phyloP scores from a whole-genome alignment of 257 asterid genomes.

The Phtheirospermum japonicum region DNA sequence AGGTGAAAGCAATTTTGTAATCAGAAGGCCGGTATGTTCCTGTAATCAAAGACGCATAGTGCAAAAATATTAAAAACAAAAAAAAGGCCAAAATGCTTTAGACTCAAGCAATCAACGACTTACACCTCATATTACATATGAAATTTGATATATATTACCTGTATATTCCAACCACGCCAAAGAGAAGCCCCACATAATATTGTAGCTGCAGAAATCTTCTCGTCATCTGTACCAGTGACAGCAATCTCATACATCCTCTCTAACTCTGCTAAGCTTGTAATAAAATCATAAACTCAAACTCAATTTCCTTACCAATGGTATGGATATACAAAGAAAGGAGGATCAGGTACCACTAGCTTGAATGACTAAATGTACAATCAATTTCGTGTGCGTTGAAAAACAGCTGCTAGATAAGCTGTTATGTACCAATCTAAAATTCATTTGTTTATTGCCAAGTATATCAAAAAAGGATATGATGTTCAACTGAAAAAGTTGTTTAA shows the following conservation, averaged over 20 bases:
- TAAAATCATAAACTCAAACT: slow-evolving; percentile 58
- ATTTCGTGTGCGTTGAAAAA: background rate
- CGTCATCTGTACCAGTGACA: slow-evolving; percentile 81
- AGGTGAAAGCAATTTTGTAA: slow-evolving; percentile 83
- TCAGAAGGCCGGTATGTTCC: slow-evolving; percentile 78
- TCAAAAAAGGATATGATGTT: slow-evolving; percentile 9
- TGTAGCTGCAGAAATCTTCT: slow-evolving; percentile 92
- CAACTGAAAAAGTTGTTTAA: background rate
- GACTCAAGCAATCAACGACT: slow-evolving; percentile 2
- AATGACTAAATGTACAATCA: slow-evolving; percentile 20
- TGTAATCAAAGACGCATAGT: slow-evolving; percentile 40
- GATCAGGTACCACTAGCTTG: slow-evolving; percentile 22
- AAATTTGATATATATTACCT: slow-evolving; percentile 48
- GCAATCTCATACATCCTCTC: slow-evolving; percentile 94
- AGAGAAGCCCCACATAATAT: slow-evolving; percentile 93
- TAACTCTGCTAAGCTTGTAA: slow-evolving; percentile 94
- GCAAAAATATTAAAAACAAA: slow-evolving; percentile 6
- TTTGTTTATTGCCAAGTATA: slow-evolving; percentile 10
- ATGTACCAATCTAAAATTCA: slow-evolving; percentile 6
- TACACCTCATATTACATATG: slow-evolving; percentile 14
- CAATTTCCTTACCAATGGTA: slow-evolving; percentile 41
- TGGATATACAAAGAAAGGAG: slow-evolving; percentile 6
- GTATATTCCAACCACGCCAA: slow-evolving; percentile 95
- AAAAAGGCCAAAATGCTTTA: slow-evolving; percentile 7
- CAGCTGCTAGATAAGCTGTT: slow-evolving; percentile 7